phyloP scores from a whole-genome alignment of 1,139 yeast species.

The Blastobotrys elegans region DNA sequence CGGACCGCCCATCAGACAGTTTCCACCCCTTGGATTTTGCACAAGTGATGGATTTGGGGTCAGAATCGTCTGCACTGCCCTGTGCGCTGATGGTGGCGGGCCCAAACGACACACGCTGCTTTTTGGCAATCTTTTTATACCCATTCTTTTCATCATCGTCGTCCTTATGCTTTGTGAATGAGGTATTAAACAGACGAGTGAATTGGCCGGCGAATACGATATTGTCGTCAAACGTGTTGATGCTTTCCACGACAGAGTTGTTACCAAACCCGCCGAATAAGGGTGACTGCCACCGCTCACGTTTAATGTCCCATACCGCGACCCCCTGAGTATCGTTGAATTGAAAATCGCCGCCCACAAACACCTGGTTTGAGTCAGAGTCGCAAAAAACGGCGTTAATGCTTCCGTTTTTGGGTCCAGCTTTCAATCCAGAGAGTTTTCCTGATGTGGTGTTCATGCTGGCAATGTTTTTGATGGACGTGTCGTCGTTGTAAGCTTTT shows the following conservation, averaged over 20 bases:
- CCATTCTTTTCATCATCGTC: slow-evolving; percentile 17
- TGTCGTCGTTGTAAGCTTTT: slow-evolving; percentile 38
- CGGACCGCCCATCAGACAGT: slow-evolving; percentile 47
- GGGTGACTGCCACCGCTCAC: slow-evolving; percentile 43
- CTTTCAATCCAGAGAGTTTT: slow-evolving; percentile 40
- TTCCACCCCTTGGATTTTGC: slow-evolving; percentile 49
- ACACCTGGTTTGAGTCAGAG: slow-evolving; percentile 47
- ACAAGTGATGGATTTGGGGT: slow-evolving; percentile 51
- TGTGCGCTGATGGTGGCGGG: slow-evolving; percentile 56
- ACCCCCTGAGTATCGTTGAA: slow-evolving; percentile 56
- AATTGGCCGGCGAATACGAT: slow-evolving; percentile 81
- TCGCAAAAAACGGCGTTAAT: slow-evolving; percentile 50
- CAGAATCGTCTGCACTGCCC: slow-evolving; percentile 39
- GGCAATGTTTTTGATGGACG: slow-evolving; percentile 47
- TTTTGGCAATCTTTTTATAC: slow-evolving; percentile 42
- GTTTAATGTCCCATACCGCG: slow-evolving; percentile 56
- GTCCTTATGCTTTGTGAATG: slow-evolving; percentile 13
- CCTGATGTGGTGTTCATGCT: slow-evolving; percentile 48
- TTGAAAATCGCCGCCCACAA: slow-evolving; percentile 75
- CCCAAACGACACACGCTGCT: slow-evolving; percentile 62
- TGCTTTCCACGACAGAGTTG: slow-evolving; percentile 59
- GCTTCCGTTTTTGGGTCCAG: slow-evolving; percentile 40
- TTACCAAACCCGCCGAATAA: slow-evolving; percentile 77
- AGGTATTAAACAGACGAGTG: slow-evolving; percentile 52
- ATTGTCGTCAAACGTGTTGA: slow-evolving; percentile 45